Percentiles rank a stretch among this genome's conserved stretches.
Evolutionary conservation across 805 yeast species (phyloP).

Genomic region (Kregervanrija fluxuum): DNA sequence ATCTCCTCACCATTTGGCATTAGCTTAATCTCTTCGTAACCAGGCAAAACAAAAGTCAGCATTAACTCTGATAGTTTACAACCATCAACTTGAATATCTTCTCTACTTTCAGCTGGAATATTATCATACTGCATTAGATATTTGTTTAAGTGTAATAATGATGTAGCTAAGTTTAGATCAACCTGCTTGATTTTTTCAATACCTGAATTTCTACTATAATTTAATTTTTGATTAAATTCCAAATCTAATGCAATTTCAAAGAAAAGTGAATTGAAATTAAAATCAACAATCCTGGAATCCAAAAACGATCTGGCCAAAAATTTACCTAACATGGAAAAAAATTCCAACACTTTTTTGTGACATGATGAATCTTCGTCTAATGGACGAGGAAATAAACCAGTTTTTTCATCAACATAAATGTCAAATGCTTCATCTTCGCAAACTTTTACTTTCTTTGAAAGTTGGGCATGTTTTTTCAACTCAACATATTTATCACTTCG

Average conservation of each 20-base stretch:
- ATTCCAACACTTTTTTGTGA: conserved; percentile 33
- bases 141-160: conserved; percentile 43
- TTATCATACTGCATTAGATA: conserved; percentile 28
- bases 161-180: conserved; percentile 52
- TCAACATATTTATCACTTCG: conserved; percentile 30
- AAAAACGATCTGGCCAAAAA: conserved; percentile 81
- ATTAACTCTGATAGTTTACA: conserved; percentile 46
- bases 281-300: conserved; percentile 84
- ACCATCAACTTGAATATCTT: conserved; percentile 14
- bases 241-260: conserved; percentile 44
- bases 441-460: conserved; percentile 3
- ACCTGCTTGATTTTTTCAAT: conserved; percentile 39
- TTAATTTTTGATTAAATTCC: conserved; percentile 3
- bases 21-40: conserved; percentile 55
- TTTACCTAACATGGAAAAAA: conserved; percentile 67
- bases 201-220: conserved; percentile 7
- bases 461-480: not conserved
- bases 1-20: conserved; percentile 47
- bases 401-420: conserved; percentile 33
- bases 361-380: conserved; percentile 9
- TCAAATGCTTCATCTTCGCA: conserved; percentile 4
- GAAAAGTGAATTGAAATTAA: conserved; percentile 65
- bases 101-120: conserved; percentile 5
- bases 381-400: conserved; percentile 76
- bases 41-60: conserved; percentile 71